Evolutionary conservation across 371 early-diverging fungal species (phyloP), one percentile per base, ranked within the genome.

Genomic region (Cladochytrium tenue): DNA sequence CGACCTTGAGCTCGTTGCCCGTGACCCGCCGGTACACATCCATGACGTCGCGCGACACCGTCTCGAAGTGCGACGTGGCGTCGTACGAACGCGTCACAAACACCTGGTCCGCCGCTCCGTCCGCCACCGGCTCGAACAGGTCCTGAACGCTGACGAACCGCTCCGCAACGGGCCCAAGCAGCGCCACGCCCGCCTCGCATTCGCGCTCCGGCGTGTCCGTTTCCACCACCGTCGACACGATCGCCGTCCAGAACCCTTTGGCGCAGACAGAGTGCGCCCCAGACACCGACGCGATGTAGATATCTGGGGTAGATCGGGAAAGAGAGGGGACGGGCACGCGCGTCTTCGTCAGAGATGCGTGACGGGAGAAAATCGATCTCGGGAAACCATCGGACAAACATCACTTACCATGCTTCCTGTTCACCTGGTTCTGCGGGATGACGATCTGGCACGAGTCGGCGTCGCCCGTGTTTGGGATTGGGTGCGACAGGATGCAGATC

Each of bases 11-110:
- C 2, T 92, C 92, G 52, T 88, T 83, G 57, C 97, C 98, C 5
- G 95, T 95, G 63, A 93, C 82, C 60, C 97, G 88, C 77, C 88
- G 86, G 81, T 96, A 98, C 51, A 98, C 80, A 69, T 87, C 85
- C 84, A 94, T 93, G 66, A 98, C 94, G 78, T 99, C 99, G 59
- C 92, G 90, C 76, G 93, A 97, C 28, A 96, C 93, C 58, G 97
- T 93, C 79, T 96, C 99, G 88, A 99, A 98, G 88, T 99, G 97
- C 26, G 94, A 92, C 3, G 98, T 94, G 35, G 99, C 97, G 85
- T 99, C 99, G 72, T 97, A 98, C 43, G 93, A 93, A 70, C 90
- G 91, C 56, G 95, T 90, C 55, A 98, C 84, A 76, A 90, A 99
- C 52, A 95, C 88, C 67, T 92, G 85, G 63, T 93, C 93, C 13